These are phyloP conservation scores for Ceratobasidium sp. DNA, from an alignment of 1,284 basidiomycete genomes.

Conservation along the genomic window DNA sequence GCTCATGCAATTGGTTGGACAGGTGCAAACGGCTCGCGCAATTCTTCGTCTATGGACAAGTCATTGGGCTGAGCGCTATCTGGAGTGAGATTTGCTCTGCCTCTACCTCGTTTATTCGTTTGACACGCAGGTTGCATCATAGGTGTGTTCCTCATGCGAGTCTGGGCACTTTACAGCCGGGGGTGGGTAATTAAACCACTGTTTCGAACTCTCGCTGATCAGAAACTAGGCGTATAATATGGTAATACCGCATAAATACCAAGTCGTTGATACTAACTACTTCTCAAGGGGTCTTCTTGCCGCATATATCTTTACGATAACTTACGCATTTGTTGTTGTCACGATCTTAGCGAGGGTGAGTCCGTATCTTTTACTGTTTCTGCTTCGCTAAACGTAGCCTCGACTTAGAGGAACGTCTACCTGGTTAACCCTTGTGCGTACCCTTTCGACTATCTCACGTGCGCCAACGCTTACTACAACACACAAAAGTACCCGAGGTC, in stretches of 20 bases:
- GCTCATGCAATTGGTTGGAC: neutral
- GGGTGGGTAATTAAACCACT: neutral
- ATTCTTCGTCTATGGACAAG: conserved; percentile 1
- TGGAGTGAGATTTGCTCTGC: neutral
- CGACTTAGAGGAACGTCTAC: neutral
- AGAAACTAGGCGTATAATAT: conserved; percentile 9
- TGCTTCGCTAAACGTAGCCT: neutral
- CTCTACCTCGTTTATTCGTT: too few relatives aligned
- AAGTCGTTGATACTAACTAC: too few relatives aligned
- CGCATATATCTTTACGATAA: neutral
- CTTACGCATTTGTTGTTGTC: neutral
- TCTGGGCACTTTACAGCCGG: conserved; percentile 21
- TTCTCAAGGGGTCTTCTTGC: neutral
- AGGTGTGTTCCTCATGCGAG: conserved; percentile 6
- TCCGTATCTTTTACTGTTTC: neutral
- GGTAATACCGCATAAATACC: neutral
- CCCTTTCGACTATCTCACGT: too few relatives aligned
- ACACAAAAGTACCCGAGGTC: neutral
- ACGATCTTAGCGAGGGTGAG: neutral
- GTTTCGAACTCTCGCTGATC: neutral
- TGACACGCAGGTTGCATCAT: too few relatives aligned
- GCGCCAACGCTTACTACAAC: too few relatives aligned
- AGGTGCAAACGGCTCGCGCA: neutral
- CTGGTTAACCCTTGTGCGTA: conserved; percentile 13
- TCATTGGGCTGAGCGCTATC: neutral